Evolutionary conservation across 192 early-diverging fungal genomes (phyloP).

Genomic region (Entomortierella lignicola): DNA sequence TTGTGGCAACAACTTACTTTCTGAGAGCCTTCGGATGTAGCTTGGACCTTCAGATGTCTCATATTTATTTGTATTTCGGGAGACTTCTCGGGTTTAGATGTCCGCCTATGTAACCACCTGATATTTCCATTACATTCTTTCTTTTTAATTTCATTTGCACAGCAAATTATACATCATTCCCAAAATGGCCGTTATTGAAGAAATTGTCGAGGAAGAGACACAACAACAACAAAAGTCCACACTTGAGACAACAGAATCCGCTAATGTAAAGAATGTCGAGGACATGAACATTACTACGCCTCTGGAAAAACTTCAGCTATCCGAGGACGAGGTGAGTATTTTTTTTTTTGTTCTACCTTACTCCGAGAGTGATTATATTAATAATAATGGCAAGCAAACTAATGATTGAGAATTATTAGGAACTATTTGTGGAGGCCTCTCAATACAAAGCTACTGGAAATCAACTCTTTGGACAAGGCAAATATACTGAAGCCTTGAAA

Average conservation of each 20-base stretch:
- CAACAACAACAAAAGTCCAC: not conserved
- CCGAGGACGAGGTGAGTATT: conserved; percentile 52
- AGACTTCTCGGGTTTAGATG: no score
- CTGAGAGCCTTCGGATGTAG: no score
- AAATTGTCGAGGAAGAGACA: conserved; percentile 38
- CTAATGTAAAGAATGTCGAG: conserved; percentile 19
- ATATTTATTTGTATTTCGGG: no score
- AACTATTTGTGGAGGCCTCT: conserved; percentile 58
- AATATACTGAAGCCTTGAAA: conserved; percentile 58
- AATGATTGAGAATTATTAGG: conserved; percentile 15
- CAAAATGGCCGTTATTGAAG: conserved; percentile 57
- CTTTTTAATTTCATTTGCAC: not conserved
- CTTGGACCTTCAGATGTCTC: no score
- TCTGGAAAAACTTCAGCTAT: conserved; percentile 30
- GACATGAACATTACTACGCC: conserved; percentile 19
- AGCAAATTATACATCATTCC: not conserved
- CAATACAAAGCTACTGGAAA: conserved; percentile 63
- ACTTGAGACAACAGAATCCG: not conserved
- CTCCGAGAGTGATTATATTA: not conserved
- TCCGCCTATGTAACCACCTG: no score
- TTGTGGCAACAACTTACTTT: no score
- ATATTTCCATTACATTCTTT: not conserved
- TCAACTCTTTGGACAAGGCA: conserved; percentile 52
- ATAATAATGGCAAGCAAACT: not conserved
- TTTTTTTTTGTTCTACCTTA: not conserved